A percentile compares a stretch with the other conserved stretches of the same genome.
Conservation (phyloP, 495 filamentous ascomycete species). For the Cudoniella acicularis region DNA sequence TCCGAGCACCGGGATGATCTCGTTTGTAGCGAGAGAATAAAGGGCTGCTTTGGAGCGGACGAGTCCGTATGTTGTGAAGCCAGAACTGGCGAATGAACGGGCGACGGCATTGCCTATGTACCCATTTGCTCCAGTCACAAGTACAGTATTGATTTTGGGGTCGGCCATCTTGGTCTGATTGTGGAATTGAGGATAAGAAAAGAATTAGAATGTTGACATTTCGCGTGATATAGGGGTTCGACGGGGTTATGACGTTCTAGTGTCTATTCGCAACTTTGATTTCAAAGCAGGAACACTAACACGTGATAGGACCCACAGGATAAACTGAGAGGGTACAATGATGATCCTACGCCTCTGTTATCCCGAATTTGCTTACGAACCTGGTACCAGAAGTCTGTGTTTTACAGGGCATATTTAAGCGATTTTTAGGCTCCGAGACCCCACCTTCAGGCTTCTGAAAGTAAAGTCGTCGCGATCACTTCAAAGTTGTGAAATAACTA, state of each 20-base stretch:
- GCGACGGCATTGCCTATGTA: conserved; percentile 41
- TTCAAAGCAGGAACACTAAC: too few species aligned
- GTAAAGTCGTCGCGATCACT: too few species aligned
- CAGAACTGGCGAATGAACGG: conserved; percentile 37
- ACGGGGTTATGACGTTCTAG: not conserved
- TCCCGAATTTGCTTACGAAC: too few species aligned
- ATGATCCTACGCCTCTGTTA: too few species aligned
- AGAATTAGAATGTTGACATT: not conserved
- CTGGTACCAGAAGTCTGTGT: too few species aligned
- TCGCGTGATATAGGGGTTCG: not conserved
- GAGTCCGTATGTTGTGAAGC: conserved; percentile 35
- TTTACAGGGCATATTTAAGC: too few species aligned
- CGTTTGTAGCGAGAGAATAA: conserved; percentile 24
- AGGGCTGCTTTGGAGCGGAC: conserved; percentile 29
- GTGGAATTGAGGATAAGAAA: not conserved
- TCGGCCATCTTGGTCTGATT: not conserved
- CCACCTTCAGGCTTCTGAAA: too few species aligned
- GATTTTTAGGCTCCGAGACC: too few species aligned
- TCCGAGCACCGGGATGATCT: conserved; percentile 36
- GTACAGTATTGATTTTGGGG: conserved; percentile 26
- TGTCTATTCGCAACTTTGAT: not conserved
- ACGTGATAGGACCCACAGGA: too few species aligned
- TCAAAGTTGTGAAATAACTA: too few species aligned
- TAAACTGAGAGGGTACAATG: too few species aligned
- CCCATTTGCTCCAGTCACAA: conserved; percentile 40